Percentiles rank a stretch among this genome's conserved stretches.
These are phyloP conservation scores for Dictyostelium capitatum DNA, from an alignment of 78 protist species.

Conservation along the genomic window DNA sequence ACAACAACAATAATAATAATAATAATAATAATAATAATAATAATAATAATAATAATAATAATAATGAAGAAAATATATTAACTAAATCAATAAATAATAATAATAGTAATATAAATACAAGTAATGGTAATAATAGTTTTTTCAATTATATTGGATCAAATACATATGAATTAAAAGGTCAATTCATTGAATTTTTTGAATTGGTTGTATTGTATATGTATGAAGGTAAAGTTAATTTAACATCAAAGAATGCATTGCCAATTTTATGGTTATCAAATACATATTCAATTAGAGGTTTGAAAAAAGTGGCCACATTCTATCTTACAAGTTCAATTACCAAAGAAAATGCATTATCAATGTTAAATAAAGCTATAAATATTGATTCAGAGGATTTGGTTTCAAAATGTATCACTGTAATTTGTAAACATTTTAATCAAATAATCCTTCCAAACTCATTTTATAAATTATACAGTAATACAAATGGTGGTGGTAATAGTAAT, in stretches of 20 bases:
- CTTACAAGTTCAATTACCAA: constrained; percentile 52
- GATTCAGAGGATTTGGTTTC: constrained; percentile 66
- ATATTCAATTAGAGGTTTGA: constrained; percentile 49
- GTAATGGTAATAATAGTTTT: background rate
- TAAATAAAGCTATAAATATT: constrained; percentile 69
- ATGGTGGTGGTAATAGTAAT: constrained; percentile 16
- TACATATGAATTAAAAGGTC: constrained; percentile 56
- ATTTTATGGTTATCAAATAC: constrained; percentile 36
- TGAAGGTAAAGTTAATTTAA: constrained; percentile 43
- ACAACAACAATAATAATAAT: background rate
- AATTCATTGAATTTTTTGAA: constrained; percentile 53
- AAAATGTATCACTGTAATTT: constrained; percentile 69
- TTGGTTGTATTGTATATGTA: constrained; percentile 58
- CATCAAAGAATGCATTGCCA: constrained; percentile 54
- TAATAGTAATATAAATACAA: constrained; percentile 2
- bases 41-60: background rate
- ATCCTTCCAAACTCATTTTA: constrained; percentile 38
- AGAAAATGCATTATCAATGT: constrained; percentile 67
- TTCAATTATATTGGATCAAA: constrained; percentile 15
- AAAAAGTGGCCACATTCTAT: constrained; percentile 37
- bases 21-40: constrained; percentile 1
- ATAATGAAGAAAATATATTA: background rate
- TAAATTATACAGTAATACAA: constrained; percentile 18
- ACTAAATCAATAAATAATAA: background rate
- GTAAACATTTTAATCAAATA: constrained; percentile 78